A percentile compares a stretch with the other conserved stretches of the same genome.
Conservation (phyloP, 2,329 filamentous ascomycete species). For the Diaporthe humulicola region DNA sequence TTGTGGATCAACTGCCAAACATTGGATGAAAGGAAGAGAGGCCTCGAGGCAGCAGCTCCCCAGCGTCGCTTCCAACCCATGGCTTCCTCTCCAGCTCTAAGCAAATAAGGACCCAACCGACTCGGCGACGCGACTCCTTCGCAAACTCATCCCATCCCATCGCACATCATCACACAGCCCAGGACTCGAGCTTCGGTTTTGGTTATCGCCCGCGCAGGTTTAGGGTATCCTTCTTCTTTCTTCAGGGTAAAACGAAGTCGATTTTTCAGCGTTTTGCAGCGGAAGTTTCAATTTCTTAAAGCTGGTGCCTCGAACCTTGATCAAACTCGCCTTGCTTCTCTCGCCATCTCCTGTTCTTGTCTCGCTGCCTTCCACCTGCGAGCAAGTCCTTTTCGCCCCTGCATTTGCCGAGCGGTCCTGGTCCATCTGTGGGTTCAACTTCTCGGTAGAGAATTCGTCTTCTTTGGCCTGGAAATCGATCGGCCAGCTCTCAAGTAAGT, state of each 20-base stretch:
- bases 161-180: conserved; percentile 14
- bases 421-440: neutral
- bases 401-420: neutral
- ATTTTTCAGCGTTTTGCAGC: conserved; percentile 38
- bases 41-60: neutral
- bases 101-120: neutral
- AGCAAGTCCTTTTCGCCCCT: neutral
- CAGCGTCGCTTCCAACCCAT: neutral
- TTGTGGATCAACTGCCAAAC: neutral
- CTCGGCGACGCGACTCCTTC: neutral
- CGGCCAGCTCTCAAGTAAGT: neutral
- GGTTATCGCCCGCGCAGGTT: conserved; percentile 37
- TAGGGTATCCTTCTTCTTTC: conserved; percentile 38
- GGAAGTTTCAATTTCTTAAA: conserved; percentile 36
- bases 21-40: neutral
- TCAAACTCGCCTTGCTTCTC: neutral
- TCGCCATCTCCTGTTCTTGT: neutral
- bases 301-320: conserved; percentile 13
- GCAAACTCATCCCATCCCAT: no score
- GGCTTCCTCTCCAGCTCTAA: neutral
- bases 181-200: conserved; percentile 31
- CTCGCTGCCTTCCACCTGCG: neutral
- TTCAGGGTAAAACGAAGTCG: conserved; percentile 29
- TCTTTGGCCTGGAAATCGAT: neutral
- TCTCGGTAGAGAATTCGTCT: neutral